These are phyloP conservation scores for Suillus subluteus DNA, from an alignment of 768 basidiomycete species.

Conservation along the genomic window DNA sequence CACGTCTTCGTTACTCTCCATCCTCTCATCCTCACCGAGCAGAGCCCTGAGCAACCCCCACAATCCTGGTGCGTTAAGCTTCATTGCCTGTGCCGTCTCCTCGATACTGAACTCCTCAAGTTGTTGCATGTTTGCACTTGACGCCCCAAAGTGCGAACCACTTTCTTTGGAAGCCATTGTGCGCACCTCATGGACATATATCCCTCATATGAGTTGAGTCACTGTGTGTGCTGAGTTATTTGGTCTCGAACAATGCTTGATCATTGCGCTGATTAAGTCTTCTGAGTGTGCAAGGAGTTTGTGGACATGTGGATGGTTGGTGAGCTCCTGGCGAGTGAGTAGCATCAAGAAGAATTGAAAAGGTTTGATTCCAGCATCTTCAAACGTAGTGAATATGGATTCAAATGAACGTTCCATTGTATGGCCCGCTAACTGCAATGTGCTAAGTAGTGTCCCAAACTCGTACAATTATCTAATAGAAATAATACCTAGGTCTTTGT, in stretches of 20 bases:
- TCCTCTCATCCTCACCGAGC: neutral
- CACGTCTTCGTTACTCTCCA: neutral
- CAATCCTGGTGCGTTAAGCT: conserved; percentile 11
- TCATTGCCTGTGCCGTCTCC: conserved; percentile 15
- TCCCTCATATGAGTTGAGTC: neutral
- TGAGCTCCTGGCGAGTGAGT: conserved; percentile 4
- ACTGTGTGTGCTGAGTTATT: no score
- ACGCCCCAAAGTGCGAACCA: conserved; percentile 19
- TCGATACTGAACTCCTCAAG: conserved; percentile 18
- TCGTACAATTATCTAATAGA: no score
- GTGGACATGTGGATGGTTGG: neutral
- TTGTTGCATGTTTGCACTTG: conserved; percentile 7
- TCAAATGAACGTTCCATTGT: neutral
- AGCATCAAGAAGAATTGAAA: conserved; percentile 5
- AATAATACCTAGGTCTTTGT: no score
- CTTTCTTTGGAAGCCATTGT: conserved; percentile 7
- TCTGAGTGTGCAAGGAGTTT: conserved; percentile 6
- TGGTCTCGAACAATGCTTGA: neutral
- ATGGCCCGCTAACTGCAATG: no score
- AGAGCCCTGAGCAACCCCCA: conserved; percentile 14
- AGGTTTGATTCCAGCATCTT: conserved; percentile 24
- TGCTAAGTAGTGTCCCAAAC: no score
- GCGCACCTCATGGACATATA: neutral
- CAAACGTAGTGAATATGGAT: conserved; percentile 23
- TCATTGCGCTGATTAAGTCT: neutral